phyloP scores from a whole-genome alignment of 2,329 filamentous ascomycete species.

The Domatiomyces globalis region DNA sequence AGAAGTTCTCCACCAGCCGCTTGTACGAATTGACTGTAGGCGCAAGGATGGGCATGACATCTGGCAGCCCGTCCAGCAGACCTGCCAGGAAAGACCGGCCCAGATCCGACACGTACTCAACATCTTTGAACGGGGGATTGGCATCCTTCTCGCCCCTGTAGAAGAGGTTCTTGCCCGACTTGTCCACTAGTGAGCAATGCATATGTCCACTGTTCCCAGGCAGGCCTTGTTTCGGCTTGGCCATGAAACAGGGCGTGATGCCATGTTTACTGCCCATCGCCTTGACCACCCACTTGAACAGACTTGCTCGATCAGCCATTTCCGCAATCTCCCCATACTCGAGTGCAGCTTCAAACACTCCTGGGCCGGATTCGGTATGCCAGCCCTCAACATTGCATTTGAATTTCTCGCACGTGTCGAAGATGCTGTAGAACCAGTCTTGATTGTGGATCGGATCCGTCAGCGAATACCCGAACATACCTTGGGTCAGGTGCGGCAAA shows the following conservation, averaged over 20 bases:
- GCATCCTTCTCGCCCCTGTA: constrained; percentile 57
- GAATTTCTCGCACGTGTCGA: constrained; percentile 65
- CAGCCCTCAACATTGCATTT: constrained; percentile 76
- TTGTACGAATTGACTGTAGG: constrained; percentile 98
- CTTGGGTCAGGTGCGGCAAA: constrained; percentile 72
- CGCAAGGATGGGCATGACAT: constrained; percentile 89
- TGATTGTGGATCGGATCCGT: constrained; percentile 79
- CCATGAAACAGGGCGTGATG: constrained; percentile 97
- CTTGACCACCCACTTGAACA: constrained; percentile 95
- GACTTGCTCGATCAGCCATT: constrained; percentile 80
- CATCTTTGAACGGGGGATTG: constrained; percentile 57
- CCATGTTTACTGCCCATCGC: constrained; percentile 73
- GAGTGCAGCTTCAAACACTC: constrained; percentile 85
- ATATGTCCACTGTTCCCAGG: constrained; percentile 94
- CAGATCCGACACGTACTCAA: constrained; percentile 68
- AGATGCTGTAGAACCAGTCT: constrained; percentile 82
- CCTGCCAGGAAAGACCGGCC: constrained; percentile 90
- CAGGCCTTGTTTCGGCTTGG: constrained; percentile 78
- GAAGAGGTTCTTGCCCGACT: constrained; percentile 71
- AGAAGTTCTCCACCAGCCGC: constrained; percentile 94
- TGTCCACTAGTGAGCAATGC: constrained; percentile 77
- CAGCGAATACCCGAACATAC: constrained; percentile 91
- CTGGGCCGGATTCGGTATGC: constrained; percentile 89
- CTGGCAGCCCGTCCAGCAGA: constrained; percentile 71
- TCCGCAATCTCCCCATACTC: constrained; percentile 75